A percentile compares a stretch with the other conserved stretches of the same genome.
These are phyloP conservation scores for Syncephalastrum monosporum DNA, from an alignment of 371 early-diverging fungal species.

Conservation along the genomic window DNA sequence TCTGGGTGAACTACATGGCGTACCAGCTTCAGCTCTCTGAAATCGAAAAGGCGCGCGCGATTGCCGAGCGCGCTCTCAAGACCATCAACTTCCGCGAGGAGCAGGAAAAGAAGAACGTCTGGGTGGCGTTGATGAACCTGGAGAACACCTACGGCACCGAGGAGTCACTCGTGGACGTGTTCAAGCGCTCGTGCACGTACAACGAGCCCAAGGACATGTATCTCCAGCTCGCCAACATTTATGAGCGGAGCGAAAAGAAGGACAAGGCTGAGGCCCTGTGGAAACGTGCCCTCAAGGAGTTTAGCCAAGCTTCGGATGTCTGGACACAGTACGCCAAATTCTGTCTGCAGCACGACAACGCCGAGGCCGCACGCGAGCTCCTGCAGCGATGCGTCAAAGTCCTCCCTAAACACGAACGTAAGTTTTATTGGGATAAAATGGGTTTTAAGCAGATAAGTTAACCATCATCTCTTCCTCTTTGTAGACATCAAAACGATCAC, in stretches of 20 bases:
- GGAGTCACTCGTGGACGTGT: conserved; percentile 73
- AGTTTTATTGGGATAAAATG: conserved; percentile 4
- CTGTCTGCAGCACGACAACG: conserved; percentile 67
- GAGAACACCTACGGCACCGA: conserved; percentile 91
- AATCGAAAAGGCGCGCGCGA: conserved; percentile 86
- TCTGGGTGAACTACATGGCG: conserved; percentile 99
- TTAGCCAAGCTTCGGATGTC: conserved; percentile 82
- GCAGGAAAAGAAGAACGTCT: conserved; percentile 94
- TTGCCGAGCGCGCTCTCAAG: conserved; percentile 92
- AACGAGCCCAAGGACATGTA: conserved; percentile 89
- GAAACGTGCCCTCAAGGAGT: conserved; percentile 79
- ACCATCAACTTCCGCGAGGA: conserved; percentile 92
- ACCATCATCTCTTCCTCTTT: conserved; percentile 6
- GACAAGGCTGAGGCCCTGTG: conserved; percentile 77
- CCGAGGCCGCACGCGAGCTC: conserved; percentile 77
- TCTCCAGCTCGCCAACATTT: conserved; percentile 84
- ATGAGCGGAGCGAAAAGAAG: conserved; percentile 78
- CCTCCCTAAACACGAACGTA: conserved; percentile 90
- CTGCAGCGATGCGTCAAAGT: conserved; percentile 77
- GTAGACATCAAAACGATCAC: conserved; percentile 71
- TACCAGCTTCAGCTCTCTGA: conserved; percentile 89
- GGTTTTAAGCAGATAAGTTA: background rate
- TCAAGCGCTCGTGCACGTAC: conserved; percentile 79
- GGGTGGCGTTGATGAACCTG: conserved; percentile 92
- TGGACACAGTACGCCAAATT: conserved; percentile 87